A percentile compares a stretch with the other conserved stretches of the same genome.
These are phyloP conservation scores for Fraxinus baroniana DNA, from an alignment of 305 asterid genomes.

Conservation along the genomic window DNA sequence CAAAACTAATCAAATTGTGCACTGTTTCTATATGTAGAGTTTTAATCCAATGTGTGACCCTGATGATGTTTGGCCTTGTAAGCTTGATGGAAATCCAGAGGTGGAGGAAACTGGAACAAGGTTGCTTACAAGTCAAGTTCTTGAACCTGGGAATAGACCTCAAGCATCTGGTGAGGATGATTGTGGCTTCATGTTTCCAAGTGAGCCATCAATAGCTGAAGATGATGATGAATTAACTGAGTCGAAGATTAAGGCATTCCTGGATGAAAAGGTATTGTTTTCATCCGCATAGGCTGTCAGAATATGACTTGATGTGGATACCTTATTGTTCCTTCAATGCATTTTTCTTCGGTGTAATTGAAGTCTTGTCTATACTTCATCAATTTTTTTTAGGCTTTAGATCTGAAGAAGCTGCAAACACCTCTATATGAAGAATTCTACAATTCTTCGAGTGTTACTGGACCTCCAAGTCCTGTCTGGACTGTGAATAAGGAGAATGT, in stretches of 20 bases:
- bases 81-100: conserved; percentile 76
- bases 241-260: conserved; percentile 82
- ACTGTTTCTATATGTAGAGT: conserved; percentile 51
- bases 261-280: conserved; percentile 81
- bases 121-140: conserved; percentile 41
- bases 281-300: background rate
- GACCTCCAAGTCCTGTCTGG: conserved; percentile 53
- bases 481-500: conserved; percentile 57
- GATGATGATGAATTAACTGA: conserved; percentile 91
- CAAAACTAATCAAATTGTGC: conserved; percentile 26
- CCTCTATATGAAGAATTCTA: conserved; percentile 81
- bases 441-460: conserved; percentile 64
- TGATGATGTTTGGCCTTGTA: conserved; percentile 69
- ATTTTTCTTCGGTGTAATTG: background rate
- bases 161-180: conserved; percentile 47
- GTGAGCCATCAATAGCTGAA: conserved; percentile 51
- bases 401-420: conserved; percentile 82
- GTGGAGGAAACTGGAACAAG: conserved; percentile 41
- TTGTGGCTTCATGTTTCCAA: conserved; percentile 63
- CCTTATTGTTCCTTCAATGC: background rate
- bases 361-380: conserved; percentile 20
- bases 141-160: conserved; percentile 37
- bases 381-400: conserved; percentile 59
- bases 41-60: conserved; percentile 95
- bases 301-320: background rate